Base-by-base conservation (phyloP, 768 basidiomycete species). In the Neoboletus subvelutipes region DNA sequence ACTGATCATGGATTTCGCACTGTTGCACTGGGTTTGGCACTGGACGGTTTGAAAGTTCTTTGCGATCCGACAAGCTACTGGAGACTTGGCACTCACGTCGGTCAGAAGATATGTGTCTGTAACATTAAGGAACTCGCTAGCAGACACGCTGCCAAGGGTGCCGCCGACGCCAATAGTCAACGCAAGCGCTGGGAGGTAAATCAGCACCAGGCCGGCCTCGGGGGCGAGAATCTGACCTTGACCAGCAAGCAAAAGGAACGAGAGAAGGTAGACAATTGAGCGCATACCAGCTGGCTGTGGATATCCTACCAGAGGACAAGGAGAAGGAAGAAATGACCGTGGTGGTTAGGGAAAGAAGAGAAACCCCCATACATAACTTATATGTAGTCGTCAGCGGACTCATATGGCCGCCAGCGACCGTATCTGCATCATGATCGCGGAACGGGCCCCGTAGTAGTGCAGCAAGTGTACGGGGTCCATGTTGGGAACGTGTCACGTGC, bases 111-210 rank as follows among this genome's bases (percentile, higher is more conserved):
- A 45, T 20, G 58, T 34, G 53, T 77, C 73, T 10, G 67, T 63
- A 47, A 83, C 70, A 45, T 64, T 62, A 39, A 88, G 72, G 50
- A 86, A 76, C 31, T 85, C 64, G 12, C 64, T 62, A 8, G 81
- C 75, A 43, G 70, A 59, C 51, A 86, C 64, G 49, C 57, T 72
- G 10, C 68, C 70, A 18, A 73, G 62, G 55, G 61, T 50, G 20
- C 70, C 73, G 37, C 75, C 76, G 36, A 85, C 64, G 40, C 73
- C 71, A 62, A 88, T 75, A 56, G 75, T 79, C 70, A 87, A 77
- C 26, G 82, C 75, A 53, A 80, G 62, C 34, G 70, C 81, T 73
- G 42, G 5, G 34, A 47, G 8, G 47, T 11, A n/a, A 6, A 18
- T 50, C 13, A 48, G 9, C 4, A n/a, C 11, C 11, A 31, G 20